Evolutionary conservation across 106 monocot genomes (phyloP).

Genomic region (Phalaenopsis equestris): DNA sequence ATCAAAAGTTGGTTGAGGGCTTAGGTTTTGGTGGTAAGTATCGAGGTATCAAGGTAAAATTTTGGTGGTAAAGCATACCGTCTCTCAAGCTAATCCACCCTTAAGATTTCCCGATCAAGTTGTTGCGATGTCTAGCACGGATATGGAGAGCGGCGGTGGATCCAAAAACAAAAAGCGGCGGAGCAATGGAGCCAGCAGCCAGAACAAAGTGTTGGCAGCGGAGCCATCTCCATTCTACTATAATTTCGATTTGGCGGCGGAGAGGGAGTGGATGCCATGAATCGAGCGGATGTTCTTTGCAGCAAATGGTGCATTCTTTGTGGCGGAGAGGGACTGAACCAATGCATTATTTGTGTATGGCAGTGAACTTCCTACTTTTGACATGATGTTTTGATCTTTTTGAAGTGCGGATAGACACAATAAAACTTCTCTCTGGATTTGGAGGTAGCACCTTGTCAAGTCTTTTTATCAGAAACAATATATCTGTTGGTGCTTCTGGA

Average conservation of each 20-base stretch:
- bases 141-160: conserved; percentile 6
- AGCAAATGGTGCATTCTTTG: conserved; percentile 47
- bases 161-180: not conserved
- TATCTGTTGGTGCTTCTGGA: conserved; percentile 74
- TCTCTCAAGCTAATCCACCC: not conserved
- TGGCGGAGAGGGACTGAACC: not conserved
- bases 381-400: not conserved
- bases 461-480: conserved; percentile 41
- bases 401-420: conserved; percentile 46
- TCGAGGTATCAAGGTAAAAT: too few relatives aligned
- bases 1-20: too few relatives aligned
- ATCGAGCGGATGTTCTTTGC: conserved; percentile 41
- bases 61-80: not conserved
- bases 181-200: not conserved
- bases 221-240: conserved; percentile 14
- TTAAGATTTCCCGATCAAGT: not conserved
- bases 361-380: too few relatives aligned
- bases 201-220: not conserved
- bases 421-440: conserved; percentile 56
- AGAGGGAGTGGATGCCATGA: conserved; percentile 43
- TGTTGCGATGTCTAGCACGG: not conserved
- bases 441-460: conserved; percentile 65
- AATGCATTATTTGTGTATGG: too few relatives aligned
- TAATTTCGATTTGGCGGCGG: conserved; percentile 15
- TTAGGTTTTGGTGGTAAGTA: too few relatives aligned